These are phyloP conservation scores for Polygonum maritimum DNA, from an alignment of 148 eudicot species.

Conservation along the genomic window DNA sequence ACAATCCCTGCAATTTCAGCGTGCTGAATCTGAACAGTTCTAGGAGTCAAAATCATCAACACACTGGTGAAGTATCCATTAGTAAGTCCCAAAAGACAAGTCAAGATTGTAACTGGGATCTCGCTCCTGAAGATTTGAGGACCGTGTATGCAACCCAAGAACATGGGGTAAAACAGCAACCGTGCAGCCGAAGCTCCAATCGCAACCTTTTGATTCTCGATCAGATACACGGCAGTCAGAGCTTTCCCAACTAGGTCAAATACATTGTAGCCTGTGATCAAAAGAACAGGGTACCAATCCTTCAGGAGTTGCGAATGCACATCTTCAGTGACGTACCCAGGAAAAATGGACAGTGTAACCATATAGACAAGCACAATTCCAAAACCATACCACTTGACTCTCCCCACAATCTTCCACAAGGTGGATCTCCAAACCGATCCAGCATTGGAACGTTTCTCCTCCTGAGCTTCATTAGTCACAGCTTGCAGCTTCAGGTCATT, in stretches of 20 bases:
- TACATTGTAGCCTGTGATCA: conserved; percentile 16
- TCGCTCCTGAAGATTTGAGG: conserved; percentile 67
- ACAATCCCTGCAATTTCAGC: conserved; percentile 72
- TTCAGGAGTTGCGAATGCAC: conserved; percentile 12
- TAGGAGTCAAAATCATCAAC: conserved; percentile 70
- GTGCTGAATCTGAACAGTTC: conserved; percentile 59
- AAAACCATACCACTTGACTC: conserved; percentile 4
- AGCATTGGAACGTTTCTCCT: conserved; percentile 42
- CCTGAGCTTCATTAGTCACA: conserved; percentile 44
- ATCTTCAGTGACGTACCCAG: conserved; percentile 17
- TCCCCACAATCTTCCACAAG: conserved; percentile 8
- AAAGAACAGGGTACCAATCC: conserved; percentile 19
- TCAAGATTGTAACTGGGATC: conserved; percentile 64
- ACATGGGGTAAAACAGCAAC: conserved; percentile 66
- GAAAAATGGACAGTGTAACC: conserved; percentile 17
- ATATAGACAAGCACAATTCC: conserved; percentile 8
- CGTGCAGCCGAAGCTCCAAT: conserved; percentile 59
- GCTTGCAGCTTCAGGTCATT: conserved; percentile 63
- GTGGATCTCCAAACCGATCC: conserved; percentile 30
- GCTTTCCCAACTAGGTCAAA: conserved; percentile 13
- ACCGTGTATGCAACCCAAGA: conserved; percentile 75
- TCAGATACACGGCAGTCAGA: conserved; percentile 37
- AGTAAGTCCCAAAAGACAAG: conserved; percentile 82
- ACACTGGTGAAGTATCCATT: conserved; percentile 91
- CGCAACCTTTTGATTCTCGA: conserved; percentile 63